phyloP scores from a whole-genome alignment of 441 rosid genomes.

The Erysimum cheiri region DNA sequence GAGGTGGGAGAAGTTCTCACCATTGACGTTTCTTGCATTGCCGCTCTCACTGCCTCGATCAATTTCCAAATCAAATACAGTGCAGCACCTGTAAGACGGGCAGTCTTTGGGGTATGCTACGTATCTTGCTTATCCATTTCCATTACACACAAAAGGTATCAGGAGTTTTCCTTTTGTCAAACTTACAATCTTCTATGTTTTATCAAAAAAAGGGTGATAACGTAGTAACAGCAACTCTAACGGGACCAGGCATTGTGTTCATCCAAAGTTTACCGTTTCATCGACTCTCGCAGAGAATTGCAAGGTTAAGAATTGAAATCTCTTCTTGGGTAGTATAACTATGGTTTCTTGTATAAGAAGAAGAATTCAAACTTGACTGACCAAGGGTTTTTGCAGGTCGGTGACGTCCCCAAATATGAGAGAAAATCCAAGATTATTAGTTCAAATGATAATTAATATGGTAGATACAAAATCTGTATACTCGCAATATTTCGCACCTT shows the following conservation, averaged over 20 bases:
- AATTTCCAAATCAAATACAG: slow-evolving; percentile 84
- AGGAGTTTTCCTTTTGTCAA: neutral
- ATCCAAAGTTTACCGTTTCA: slow-evolving; percentile 96
- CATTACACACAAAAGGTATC: neutral
- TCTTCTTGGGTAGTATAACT: neutral
- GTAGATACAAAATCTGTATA: no score
- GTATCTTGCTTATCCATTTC: neutral
- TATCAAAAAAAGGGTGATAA: slow-evolving; percentile 70
- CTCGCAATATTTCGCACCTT: no score
- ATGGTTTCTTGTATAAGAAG: slow-evolving; percentile 24
- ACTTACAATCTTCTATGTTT: neutral
- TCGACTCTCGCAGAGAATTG: slow-evolving; percentile 87
- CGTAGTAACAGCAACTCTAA: slow-evolving; percentile 76
- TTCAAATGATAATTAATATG: slow-evolving; percentile 58
- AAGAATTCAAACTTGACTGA: slow-evolving; percentile 23
- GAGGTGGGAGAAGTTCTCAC: slow-evolving; percentile 90
- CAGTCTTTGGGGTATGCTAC: slow-evolving; percentile 80
- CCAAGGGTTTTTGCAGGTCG: slow-evolving; percentile 59
- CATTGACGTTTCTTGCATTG: slow-evolving; percentile 88
- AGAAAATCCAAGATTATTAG: slow-evolving; percentile 91
- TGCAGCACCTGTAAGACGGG: slow-evolving; percentile 78
- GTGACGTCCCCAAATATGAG: slow-evolving; percentile 99
- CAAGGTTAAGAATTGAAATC: slow-evolving; percentile 58
- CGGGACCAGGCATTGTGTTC: slow-evolving; percentile 98
- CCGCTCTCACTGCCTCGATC: slow-evolving; percentile 73